phyloP scores from a whole-genome alignment of 2,329 filamentous ascomycete species.

The Aspergillus floridensis region DNA sequence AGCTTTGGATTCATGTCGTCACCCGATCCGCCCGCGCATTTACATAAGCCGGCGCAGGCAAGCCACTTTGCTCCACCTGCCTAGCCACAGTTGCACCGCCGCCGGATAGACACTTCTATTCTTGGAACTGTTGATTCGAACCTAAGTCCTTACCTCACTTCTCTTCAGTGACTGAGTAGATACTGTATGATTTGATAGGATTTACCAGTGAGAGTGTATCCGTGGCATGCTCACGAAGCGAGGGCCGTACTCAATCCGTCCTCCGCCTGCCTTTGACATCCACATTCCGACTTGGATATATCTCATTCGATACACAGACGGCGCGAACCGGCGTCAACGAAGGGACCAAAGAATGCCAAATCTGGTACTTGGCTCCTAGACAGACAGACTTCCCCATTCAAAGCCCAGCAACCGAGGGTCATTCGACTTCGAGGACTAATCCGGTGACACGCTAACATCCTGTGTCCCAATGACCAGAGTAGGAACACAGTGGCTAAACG shows the following conservation, averaged over 20 bases:
- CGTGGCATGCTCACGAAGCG: no score
- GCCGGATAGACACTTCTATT: background rate
- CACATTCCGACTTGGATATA: conserved; percentile 23
- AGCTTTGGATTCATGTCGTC: background rate
- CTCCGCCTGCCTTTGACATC: conserved; percentile 12
- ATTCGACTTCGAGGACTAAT: no score
- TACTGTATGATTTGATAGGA: no score
- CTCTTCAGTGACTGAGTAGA: no score
- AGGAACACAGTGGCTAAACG: no score
- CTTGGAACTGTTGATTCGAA: background rate
- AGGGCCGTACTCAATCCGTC: conserved; percentile 8
- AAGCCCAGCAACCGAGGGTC: no score
- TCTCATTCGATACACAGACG: conserved; percentile 19
- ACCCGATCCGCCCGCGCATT: background rate
- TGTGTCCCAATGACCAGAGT: no score
- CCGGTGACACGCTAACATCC: no score
- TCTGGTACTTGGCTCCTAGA: no score
- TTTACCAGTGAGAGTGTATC: no score
- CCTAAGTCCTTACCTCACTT: no score
- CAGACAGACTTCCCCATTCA: no score
- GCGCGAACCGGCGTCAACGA: conserved; percentile 8
- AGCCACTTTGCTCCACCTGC: background rate
- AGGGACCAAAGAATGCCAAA: background rate
- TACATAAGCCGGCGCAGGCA: background rate
- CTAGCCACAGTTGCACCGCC: background rate